Conservation (phyloP, 768 basidiomycete genomes). For the Xerocomellus amylosporus region DNA sequence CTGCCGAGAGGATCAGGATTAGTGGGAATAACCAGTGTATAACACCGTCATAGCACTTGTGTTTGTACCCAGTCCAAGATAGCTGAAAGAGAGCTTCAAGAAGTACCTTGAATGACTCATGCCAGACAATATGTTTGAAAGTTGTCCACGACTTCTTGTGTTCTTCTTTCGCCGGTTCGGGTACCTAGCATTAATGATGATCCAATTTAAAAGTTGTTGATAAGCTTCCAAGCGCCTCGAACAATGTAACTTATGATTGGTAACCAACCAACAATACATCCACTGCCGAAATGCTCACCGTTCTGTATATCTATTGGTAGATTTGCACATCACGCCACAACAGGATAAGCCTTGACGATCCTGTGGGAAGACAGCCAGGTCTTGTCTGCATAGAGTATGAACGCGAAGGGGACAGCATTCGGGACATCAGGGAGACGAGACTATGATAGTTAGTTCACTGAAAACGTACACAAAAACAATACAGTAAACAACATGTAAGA, state of each 20-base stretch:
- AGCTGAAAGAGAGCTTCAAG: not conserved
- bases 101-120: not conserved
- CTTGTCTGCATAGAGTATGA: not conserved
- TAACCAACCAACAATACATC: not conserved
- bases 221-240: too few species aligned
- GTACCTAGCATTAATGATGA: not conserved
- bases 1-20: not conserved
- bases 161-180: not conserved
- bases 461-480: not conserved
- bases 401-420: not conserved
- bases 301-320: not conserved
- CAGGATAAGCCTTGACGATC: not conserved
- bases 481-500: not conserved
- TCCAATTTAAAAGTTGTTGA: too few species aligned
- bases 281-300: not conserved
- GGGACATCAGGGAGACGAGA: not conserved
- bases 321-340: not conserved
- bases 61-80: not conserved
- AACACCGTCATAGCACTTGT: not conserved
- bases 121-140: not conserved
- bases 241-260: not conserved
- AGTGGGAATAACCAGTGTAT: not conserved
- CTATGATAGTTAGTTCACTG: not conserved
- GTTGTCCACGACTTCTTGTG: not conserved
- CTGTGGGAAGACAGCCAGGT: not conserved